A percentile compares a stretch with the other conserved stretches of the same genome.
Evolutionary conservation across 78 protist genomes (phyloP).

Genomic region (Bodo saltans): DNA sequence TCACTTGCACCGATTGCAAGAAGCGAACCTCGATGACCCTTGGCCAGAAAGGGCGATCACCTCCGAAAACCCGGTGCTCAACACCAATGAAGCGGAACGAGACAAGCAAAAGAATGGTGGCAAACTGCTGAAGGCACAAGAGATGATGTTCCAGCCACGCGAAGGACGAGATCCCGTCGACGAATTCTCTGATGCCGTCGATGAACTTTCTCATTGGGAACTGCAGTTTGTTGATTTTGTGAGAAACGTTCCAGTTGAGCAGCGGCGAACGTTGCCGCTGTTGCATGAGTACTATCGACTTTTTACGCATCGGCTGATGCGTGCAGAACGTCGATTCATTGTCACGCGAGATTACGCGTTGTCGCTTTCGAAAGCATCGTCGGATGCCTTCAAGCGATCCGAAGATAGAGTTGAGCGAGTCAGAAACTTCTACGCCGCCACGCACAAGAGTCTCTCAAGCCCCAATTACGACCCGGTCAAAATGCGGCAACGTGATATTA

Average conservation of each 20-base stretch:
- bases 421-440: not conserved
- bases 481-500: not conserved
- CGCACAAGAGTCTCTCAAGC: not conserved
- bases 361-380: no score
- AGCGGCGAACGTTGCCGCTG: not conserved
- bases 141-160: not conserved
- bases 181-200: not conserved
- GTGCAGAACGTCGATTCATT: not conserved
- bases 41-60: not conserved
- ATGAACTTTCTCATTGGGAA: not conserved
- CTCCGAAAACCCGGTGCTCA: not conserved
- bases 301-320: not conserved
- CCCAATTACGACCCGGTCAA: not conserved
- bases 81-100: not conserved
- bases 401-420: not conserved
- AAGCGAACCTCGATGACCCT: not conserved
- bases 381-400: not conserved
- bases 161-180: not conserved
- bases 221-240: not conserved
- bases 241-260: not conserved
- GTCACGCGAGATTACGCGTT: not conserved
- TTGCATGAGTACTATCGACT: not conserved
- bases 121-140: not conserved
- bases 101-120: not conserved
- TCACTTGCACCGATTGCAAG: not conserved